These are phyloP conservation scores for Musa balbisiana DNA, from an alignment of 202 grass and related monocot genomes.

Conservation along the genomic window DNA sequence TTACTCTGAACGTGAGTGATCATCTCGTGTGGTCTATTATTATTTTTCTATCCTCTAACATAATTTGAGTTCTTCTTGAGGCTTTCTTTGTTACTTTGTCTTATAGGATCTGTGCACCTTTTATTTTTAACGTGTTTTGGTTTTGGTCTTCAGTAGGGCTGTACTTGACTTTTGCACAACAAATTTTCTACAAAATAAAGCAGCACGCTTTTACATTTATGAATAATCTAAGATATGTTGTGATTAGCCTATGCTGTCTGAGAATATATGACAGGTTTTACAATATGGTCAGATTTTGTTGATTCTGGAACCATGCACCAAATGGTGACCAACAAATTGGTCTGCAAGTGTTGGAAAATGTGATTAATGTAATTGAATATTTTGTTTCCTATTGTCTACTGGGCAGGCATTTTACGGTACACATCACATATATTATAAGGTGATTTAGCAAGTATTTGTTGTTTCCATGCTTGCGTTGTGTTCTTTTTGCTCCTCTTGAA, in stretches of 20 bases:
- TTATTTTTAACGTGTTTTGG: too few relatives aligned
- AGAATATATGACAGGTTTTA: too few relatives aligned
- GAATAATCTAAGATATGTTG: too few relatives aligned
- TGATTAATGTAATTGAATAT: not conserved
- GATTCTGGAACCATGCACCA: too few relatives aligned
- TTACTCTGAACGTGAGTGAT: conserved; percentile 80
- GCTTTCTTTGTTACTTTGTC: not conserved
- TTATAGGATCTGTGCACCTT: not conserved
- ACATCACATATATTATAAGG: not conserved
- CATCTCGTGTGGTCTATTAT: conserved; percentile 11
- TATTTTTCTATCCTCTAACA: conserved; percentile 12
- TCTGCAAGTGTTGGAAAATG: not conserved
- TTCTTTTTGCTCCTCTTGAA: not conserved
- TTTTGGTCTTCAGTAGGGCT: too few relatives aligned
- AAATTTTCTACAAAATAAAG: too few relatives aligned
- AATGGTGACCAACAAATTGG: not conserved
- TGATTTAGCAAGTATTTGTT: not conserved
- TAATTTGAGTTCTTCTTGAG: conserved; percentile 14
- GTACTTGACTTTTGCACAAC: too few relatives aligned
- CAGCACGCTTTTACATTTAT: too few relatives aligned
- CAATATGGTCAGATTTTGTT: too few relatives aligned
- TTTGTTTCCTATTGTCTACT: not conserved
- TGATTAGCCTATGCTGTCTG: too few relatives aligned
- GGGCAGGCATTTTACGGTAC: not conserved
- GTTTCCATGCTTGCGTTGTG: not conserved